These are phyloP conservation scores for Pleurozium schreberi DNA, from an alignment of 225 moss, liverwort and hornwort genomes.

Conservation along the genomic window DNA sequence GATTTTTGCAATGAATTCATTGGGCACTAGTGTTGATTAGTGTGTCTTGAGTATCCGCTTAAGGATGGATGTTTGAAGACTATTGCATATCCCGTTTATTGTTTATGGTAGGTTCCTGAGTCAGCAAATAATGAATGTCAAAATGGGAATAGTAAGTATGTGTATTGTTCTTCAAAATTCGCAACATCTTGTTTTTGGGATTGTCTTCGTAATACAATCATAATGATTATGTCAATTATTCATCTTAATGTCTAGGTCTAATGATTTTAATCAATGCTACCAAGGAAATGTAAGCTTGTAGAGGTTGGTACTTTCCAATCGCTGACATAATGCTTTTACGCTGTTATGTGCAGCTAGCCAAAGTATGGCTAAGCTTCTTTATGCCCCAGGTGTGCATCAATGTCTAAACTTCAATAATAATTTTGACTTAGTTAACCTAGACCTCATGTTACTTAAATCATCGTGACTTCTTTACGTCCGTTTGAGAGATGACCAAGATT, in stretches of 20 bases:
- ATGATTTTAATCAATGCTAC: background rate
- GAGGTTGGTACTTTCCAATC: background rate
- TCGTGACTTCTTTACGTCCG: background rate
- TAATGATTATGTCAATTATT: background rate
- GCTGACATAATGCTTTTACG: slow-evolving; percentile 32
- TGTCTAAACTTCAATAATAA: slow-evolving; percentile 12
- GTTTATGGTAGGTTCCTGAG: background rate
- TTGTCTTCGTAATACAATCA: background rate
- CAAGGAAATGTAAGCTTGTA: background rate
- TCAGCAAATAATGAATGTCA: background rate
- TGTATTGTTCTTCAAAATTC: background rate
- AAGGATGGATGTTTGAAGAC: background rate
- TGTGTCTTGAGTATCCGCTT: background rate
- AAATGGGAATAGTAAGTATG: background rate
- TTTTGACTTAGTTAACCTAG: background rate
- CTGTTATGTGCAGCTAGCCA: slow-evolving; percentile 52
- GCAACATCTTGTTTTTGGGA: background rate
- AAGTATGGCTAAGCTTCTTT: slow-evolving; percentile 37
- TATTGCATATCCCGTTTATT: background rate
- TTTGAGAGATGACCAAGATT: background rate
- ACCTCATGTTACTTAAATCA: background rate
- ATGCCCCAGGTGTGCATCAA: slow-evolving; percentile 30
- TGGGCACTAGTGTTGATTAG: background rate
- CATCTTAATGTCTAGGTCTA: background rate
- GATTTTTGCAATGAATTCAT: background rate